Conservation (phyloP, 75 land plant species). For the Cunninghamia lanceolata region DNA sequence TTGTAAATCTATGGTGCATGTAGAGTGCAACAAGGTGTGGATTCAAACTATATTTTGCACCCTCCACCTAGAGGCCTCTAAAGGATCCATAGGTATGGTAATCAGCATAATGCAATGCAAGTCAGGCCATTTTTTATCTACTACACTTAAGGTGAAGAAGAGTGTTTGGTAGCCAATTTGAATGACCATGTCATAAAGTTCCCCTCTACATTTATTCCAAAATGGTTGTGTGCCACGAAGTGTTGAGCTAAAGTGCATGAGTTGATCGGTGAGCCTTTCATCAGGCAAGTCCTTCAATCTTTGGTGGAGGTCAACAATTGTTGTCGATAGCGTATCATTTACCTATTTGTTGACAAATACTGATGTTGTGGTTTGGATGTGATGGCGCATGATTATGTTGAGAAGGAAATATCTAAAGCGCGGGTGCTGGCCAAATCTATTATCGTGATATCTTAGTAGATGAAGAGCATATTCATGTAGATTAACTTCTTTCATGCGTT, state of each 20-base stretch:
- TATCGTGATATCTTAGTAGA: background rate
- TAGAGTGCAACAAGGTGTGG: background rate
- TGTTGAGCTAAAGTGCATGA: background rate
- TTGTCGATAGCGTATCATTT: background rate
- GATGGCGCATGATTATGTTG: background rate
- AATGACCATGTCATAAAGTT: background rate
- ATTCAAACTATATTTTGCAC: background rate
- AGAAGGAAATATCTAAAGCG: background rate
- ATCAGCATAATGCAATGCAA: background rate
- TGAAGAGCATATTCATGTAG: background rate
- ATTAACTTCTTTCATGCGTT: background rate
- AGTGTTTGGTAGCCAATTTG: background rate
- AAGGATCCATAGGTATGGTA: background rate
- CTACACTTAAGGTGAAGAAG: background rate
- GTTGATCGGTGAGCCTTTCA: background rate
- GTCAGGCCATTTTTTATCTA: background rate
- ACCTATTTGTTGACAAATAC: background rate
- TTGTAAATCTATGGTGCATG: background rate
- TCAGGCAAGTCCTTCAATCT: background rate
- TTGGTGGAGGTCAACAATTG: background rate
- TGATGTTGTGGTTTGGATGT: background rate
- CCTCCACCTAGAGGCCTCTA: background rate
- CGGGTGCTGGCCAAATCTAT: background rate
- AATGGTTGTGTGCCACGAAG: background rate
- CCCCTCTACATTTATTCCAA: background rate